Conservation (phyloP, 192 early-diverging fungal species). For the Coemansia biformis region DNA sequence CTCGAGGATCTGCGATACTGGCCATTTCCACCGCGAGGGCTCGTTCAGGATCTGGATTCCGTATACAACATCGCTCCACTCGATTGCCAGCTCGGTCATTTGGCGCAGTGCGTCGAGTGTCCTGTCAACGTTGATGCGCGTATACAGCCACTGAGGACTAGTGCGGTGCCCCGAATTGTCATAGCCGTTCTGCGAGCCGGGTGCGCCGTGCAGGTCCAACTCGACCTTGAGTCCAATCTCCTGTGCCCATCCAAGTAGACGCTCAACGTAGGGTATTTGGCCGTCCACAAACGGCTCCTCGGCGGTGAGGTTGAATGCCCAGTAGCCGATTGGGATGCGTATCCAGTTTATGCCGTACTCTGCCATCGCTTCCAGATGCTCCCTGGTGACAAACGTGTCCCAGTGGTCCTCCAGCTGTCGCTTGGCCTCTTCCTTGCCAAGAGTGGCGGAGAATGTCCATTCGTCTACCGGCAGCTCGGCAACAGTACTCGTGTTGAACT, state of each 20-base stretch:
- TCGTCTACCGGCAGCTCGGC: constrained; percentile 49
- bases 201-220: constrained; percentile 55
- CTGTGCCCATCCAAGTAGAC: constrained; percentile 48
- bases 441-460: constrained; percentile 48
- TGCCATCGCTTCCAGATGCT: constrained; percentile 45
- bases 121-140: constrained; percentile 48
- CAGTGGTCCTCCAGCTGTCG: constrained; percentile 50
- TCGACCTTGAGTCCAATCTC: constrained; percentile 53
- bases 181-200: constrained; percentile 59
- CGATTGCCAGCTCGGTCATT: constrained; percentile 54
- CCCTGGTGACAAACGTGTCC: constrained; percentile 54
- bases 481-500: constrained; percentile 29
- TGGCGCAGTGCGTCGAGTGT: constrained; percentile 52
- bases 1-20: constrained; percentile 22
- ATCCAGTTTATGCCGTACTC: constrained; percentile 52
- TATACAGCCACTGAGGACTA: constrained; percentile 45
- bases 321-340: constrained; percentile 57
- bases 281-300: constrained; percentile 51
- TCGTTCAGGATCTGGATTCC: constrained; percentile 49
- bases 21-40: constrained; percentile 46
- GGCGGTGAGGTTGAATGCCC: constrained; percentile 53
- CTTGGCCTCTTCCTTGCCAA: constrained; percentile 41
- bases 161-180: constrained; percentile 54
- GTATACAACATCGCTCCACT: constrained; percentile 40
- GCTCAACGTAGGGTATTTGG: constrained; percentile 53